Base-by-base conservation (phyloP, 2,329 filamentous ascomycete genomes). In the Penicillium aurantiogriseum region DNA sequence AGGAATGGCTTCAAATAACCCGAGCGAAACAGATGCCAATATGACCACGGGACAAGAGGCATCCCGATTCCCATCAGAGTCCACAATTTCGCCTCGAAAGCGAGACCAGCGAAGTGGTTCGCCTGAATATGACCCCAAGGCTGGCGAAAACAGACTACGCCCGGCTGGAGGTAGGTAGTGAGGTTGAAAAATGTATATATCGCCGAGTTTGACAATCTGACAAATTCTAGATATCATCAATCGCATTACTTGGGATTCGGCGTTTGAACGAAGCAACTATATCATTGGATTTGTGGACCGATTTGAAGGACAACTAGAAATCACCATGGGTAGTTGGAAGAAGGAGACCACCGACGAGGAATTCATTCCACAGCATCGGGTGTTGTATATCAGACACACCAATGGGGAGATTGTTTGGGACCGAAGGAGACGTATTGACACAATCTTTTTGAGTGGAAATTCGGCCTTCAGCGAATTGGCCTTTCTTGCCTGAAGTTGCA, bases 311-410 rank as follows among this genome's bases (percentile, higher is more conserved):
- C 72, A 78, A 21, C 73, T 78, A 55, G 82, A 83, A 68, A 76
- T 77, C 11, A 64, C 71, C 9, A 68, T 83, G 3, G 74, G 76
- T 45, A 74, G 71, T n/a, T 84, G 82, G 82, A 80, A 82, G 63
- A 77, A 73, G 19, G 81, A 83, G 47, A 76, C 77, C 33, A 83
- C 81, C 10, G 70, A 84, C 29, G 81, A 84, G 57, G 81, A 84
- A 46, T 84, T 83, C 55, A 83, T 84, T 55, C 82, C 82, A 3
- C 77, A 80, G 61, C 81, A 84, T 69, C 76, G 82, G 3, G 79
- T 85, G 19, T 58, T 80, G 54, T 80, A 81, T 58, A 79, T 83
- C 61, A 74, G 74, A 58, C 71, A 67, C 33, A 66, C 64, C 6
- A 64, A 73, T 47, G 75, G 70, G 19, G 74, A 76, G 25, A 63